Percentiles rank a stretch among this genome's conserved stretches.
phyloP scores from a whole-genome alignment of 169 alveolate genomes.

The Plasmodium ovale region DNA sequence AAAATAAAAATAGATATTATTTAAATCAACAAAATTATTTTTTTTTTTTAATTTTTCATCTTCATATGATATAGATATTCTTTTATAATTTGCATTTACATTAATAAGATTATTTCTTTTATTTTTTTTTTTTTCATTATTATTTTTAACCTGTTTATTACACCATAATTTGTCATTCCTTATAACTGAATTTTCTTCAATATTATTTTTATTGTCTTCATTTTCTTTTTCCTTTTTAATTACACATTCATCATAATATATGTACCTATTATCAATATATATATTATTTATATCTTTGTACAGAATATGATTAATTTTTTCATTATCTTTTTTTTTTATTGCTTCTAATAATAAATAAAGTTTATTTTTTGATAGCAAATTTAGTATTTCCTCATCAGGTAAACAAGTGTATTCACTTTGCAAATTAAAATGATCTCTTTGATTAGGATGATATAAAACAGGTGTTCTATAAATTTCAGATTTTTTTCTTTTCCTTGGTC shows the following conservation, averaged over 20 bases:
- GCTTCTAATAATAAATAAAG: slow-evolving; percentile 26
- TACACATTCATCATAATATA: slow-evolving; percentile 34
- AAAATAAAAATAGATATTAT: slow-evolving; percentile 69
- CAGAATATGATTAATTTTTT: slow-evolving; percentile 33
- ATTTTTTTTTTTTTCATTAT: background rate
- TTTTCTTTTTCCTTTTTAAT: background rate
- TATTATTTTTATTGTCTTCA: background rate
- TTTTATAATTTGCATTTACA: background rate
- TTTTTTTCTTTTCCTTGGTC: slow-evolving; percentile 73
- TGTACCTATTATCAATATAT: slow-evolving; percentile 45
- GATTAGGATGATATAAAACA: slow-evolving; percentile 69
- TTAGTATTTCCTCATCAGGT: slow-evolving; percentile 51
- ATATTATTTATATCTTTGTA: slow-evolving; percentile 68
- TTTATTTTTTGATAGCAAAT: slow-evolving; percentile 59
- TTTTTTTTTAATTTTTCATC: background rate
- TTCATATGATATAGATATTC: background rate
- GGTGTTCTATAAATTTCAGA: slow-evolving; percentile 74
- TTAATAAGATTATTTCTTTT: background rate
- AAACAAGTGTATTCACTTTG: slow-evolving; percentile 74
- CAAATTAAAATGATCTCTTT: slow-evolving; percentile 66
- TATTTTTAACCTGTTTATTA: background rate
- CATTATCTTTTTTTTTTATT: slow-evolving; percentile 53
- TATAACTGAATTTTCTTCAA: background rate
- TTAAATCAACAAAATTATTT: slow-evolving; percentile 39
- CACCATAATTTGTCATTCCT: background rate